A percentile compares a stretch with the other conserved stretches of the same genome.
phyloP scores from a whole-genome alignment of 257 asterid genomes.

The Scutellaria minor region DNA sequence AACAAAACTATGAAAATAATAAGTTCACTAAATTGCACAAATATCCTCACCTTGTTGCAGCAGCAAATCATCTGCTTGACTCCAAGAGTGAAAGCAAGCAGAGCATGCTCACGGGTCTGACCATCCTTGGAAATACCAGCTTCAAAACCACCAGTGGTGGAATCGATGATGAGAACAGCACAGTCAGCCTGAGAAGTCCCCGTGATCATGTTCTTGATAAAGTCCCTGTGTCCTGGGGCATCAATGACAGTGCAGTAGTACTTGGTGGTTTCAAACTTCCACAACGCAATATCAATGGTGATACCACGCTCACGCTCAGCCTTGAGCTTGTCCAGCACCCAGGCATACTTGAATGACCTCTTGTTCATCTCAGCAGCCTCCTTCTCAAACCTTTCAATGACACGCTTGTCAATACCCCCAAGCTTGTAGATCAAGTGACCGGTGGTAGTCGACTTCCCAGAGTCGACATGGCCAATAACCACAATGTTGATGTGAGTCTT shows the following conservation, averaged over 20 bases:
- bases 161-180: slow-evolving; percentile 77
- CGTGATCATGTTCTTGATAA: slow-evolving; percentile 34
- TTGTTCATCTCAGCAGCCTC: slow-evolving; percentile 50
- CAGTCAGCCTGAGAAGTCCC: slow-evolving; percentile 78
- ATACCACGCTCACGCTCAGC: slow-evolving; percentile 94
- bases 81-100: slow-evolving; percentile 84
- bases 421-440: slow-evolving; percentile 64
- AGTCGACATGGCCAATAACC: slow-evolving; percentile 45
- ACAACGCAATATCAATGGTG: slow-evolving; percentile 80
- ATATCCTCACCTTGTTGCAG: slow-evolving; percentile 62
- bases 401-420: slow-evolving; percentile 85
- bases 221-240: slow-evolving; percentile 33
- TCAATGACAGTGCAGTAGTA: slow-evolving; percentile 85
- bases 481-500: slow-evolving; percentile 52
- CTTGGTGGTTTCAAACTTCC: slow-evolving; percentile 91
- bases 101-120: slow-evolving; percentile 84
- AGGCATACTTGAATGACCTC: slow-evolving; percentile 74
- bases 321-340: slow-evolving; percentile 91
- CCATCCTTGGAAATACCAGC: slow-evolving; percentile 92
- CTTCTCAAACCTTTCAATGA: slow-evolving; percentile 77
- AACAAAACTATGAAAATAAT: background rate
- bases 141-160: slow-evolving; percentile 89
- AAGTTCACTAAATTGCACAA: too few relatives aligned
- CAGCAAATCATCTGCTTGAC: slow-evolving; percentile 82
- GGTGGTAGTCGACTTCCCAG: slow-evolving; percentile 32